A percentile compares a stretch with the other conserved stretches of the same genome.
phyloP scores from a whole-genome alignment of 345 rosid species.

The Eucalyptus victrix region DNA sequence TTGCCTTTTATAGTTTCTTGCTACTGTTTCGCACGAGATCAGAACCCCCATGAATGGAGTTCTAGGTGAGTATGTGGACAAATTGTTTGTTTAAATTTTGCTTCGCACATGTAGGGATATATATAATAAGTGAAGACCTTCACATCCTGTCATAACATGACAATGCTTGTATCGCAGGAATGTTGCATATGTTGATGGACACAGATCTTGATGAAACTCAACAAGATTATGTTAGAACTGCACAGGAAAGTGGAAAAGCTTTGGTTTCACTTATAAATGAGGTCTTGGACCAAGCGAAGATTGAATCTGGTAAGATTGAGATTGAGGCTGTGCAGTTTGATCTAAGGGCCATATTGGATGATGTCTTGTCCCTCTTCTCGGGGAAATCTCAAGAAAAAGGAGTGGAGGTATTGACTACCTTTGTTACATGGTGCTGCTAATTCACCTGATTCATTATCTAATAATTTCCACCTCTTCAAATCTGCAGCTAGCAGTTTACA shows the following conservation, averaged over 20 bases:
- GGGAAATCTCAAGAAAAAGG: constrained; percentile 84
- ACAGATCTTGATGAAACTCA: constrained; percentile 84
- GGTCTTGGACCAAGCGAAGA: constrained; percentile 93
- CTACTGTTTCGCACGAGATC: constrained; percentile 98
- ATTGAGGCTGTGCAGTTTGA: constrained; percentile 84
- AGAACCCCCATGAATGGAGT: constrained; percentile 99
- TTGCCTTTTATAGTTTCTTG: constrained; percentile 56
- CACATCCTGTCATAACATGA: not conserved
- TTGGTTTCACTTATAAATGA: constrained; percentile 82
- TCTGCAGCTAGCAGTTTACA: constrained; percentile 78
- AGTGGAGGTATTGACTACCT: constrained; percentile 51
- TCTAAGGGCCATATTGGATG: constrained; percentile 71
- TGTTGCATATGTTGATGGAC: constrained; percentile 89
- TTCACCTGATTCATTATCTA: not conserved
- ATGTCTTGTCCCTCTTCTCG: constrained; percentile 89
- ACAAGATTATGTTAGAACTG: constrained; percentile 86
- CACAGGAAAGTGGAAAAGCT: constrained; percentile 92
- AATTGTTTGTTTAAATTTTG: not conserved
- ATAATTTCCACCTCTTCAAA: constrained; percentile 4
- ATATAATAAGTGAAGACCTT: not conserved
- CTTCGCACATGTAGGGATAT: not conserved
- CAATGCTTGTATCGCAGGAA: constrained; percentile 38
- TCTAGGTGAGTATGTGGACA: constrained; percentile 51
- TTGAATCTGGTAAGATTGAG: constrained; percentile 94
- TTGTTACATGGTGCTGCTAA: not conserved